These are phyloP conservation scores for Coemansia sp. DNA, from an alignment of 192 early-diverging fungal genomes.

Conservation along the genomic window DNA sequence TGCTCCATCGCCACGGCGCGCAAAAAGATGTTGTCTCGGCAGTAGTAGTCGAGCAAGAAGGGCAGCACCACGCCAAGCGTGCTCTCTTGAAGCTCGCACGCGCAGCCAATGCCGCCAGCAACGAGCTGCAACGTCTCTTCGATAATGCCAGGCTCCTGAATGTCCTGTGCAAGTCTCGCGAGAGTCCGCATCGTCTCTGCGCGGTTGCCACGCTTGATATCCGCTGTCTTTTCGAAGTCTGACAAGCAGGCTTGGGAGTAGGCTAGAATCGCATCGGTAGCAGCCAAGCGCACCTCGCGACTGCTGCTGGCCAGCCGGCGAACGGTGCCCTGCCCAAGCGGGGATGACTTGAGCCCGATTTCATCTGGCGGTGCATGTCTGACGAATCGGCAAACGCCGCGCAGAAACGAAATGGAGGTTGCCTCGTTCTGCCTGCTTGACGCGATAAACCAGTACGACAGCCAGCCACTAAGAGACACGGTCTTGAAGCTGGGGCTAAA, in stretches of 20 bases:
- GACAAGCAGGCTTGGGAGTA: conserved; percentile 13
- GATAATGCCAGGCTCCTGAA: conserved; percentile 23
- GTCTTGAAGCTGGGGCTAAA: neutral
- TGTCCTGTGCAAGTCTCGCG: conserved; percentile 1
- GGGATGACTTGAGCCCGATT: conserved; percentile 30
- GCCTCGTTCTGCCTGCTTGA: conserved; percentile 26
- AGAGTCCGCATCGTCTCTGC: conserved; percentile 29
- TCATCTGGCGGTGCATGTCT: conserved; percentile 42
- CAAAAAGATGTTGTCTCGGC: conserved; percentile 43
- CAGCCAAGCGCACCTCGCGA: conserved; percentile 50
- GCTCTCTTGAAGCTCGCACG: conserved; percentile 19
- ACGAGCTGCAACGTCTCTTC: conserved; percentile 48
- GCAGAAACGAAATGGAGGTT: conserved; percentile 30
- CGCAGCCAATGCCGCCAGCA: conserved; percentile 44
- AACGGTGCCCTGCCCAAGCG: conserved; percentile 43
- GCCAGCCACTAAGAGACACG: conserved; percentile 46
- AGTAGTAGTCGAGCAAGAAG: conserved; percentile 40
- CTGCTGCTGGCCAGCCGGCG: conserved; percentile 45
- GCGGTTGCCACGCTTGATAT: conserved; percentile 30
- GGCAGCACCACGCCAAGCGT: conserved; percentile 26
- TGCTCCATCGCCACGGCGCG: conserved; percentile 49
- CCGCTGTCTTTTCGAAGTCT: conserved; percentile 16
- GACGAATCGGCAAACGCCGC: conserved; percentile 38
- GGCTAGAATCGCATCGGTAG: conserved; percentile 32
- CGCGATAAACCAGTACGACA: conserved; percentile 56